Evolutionary conservation across 2,329 filamentous ascomycete genomes (phyloP).

Genomic region (Fusarium brachygibbosum): DNA sequence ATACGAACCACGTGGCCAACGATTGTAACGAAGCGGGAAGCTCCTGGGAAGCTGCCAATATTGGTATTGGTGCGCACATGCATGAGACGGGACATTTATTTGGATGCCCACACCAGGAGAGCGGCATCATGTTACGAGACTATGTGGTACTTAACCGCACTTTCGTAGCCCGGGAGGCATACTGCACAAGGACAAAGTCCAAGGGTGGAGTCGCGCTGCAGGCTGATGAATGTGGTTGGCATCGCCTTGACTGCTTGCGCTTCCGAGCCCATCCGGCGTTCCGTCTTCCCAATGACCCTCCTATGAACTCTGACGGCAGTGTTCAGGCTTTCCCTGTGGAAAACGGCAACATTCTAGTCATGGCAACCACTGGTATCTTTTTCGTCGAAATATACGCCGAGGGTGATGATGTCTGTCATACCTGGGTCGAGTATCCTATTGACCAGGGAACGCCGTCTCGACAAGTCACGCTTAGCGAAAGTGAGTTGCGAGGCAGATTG

Average conservation of each 20-base stretch:
- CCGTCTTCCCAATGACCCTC: constrained; percentile 80
- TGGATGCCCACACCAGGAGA: constrained; percentile 90
- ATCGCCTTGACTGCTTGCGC: constrained; percentile 87
- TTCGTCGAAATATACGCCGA: constrained; percentile 87
- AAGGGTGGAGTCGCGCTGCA: constrained; percentile 81
- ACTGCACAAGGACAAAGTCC: constrained; percentile 86
- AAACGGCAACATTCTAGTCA: constrained; percentile 79
- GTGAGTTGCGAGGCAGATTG: constrained; percentile 77
- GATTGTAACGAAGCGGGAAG: constrained; percentile 89
- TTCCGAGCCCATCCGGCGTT: constrained; percentile 95
- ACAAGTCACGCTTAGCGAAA: constrained; percentile 81
- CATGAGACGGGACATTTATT: constrained; percentile 93
- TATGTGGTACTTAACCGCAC: constrained; percentile 87
- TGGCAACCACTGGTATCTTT: constrained; percentile 83
- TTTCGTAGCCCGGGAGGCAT: constrained; percentile 85
- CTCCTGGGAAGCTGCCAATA: constrained; percentile 95
- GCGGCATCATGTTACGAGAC: constrained; percentile 91
- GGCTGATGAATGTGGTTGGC: constrained; percentile 91
- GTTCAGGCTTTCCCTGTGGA: constrained; percentile 91
- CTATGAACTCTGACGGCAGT: constrained; percentile 75
- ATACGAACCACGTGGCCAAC: constrained; percentile 84
- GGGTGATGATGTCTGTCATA: constrained; percentile 82
- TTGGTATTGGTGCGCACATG: constrained; percentile 92
- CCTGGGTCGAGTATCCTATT: constrained; percentile 84
- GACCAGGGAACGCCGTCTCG: constrained; percentile 74